A percentile compares a stretch with the other conserved stretches of the same genome.
These are phyloP conservation scores for Coniella vitis DNA, from an alignment of 2,329 filamentous ascomycete species.

Conservation along the genomic window DNA sequence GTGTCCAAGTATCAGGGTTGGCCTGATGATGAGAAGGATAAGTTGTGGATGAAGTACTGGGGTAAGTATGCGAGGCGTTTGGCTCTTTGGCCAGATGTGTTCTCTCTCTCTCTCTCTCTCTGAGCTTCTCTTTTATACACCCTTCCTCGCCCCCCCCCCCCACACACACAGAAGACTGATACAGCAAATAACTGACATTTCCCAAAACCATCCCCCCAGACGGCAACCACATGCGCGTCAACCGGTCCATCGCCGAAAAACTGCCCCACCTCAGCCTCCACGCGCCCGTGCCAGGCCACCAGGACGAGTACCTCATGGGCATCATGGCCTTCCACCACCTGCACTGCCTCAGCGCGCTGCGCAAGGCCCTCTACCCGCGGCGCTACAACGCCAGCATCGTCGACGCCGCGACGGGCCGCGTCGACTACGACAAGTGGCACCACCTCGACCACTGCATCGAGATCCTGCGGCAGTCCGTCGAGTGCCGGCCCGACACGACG, in stretches of 20 bases:
- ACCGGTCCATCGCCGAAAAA: background rate
- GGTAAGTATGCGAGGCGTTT: background rate
- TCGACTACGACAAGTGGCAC: background rate
- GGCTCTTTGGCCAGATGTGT: no score
- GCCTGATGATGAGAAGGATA: background rate
- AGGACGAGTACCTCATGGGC: background rate
- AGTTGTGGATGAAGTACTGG: background rate
- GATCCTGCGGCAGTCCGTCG: background rate
- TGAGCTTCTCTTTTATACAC: no score
- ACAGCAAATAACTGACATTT: background rate
- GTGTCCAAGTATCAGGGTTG: constrained; percentile 1
- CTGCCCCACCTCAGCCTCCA: background rate
- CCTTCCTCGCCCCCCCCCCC: no score
- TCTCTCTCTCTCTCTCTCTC: no score
- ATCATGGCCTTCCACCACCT: background rate
- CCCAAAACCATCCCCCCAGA: background rate
- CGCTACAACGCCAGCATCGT: background rate
- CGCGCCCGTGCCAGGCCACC: background rate
- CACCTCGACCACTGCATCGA: constrained; percentile 2
- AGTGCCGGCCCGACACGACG: background rate
- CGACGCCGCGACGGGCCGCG: background rate
- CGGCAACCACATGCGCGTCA: background rate
- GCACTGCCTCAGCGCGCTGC: background rate
- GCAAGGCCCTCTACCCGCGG: background rate
- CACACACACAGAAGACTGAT: no score